Conservation (phyloP, 192 early-diverging fungal genomes). For the Gigaspora rosea region DNA sequence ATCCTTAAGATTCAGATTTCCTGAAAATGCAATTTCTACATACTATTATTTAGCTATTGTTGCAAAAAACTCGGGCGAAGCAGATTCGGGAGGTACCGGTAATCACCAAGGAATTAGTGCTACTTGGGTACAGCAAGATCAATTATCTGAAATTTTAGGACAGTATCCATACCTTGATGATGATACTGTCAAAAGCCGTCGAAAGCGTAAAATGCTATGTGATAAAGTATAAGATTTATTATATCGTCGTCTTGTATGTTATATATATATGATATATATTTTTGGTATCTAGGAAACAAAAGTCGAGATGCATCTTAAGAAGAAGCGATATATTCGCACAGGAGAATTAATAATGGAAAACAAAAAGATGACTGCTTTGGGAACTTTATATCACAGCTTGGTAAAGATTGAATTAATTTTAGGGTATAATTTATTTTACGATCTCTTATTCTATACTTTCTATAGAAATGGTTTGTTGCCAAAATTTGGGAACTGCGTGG, state of each 20-base stretch:
- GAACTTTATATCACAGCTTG: constrained; percentile 80
- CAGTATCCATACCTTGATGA: constrained; percentile 48
- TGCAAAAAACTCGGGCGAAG: constrained; percentile 12
- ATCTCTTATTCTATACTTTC: constrained; percentile 24
- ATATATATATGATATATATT: neutral
- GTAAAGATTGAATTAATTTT: constrained; percentile 54
- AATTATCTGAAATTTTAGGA: constrained; percentile 41
- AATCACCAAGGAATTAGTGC: constrained; percentile 43
- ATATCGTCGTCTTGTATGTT: no score
- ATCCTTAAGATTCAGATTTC: neutral
- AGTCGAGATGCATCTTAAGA: constrained; percentile 75
- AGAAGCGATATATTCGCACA: constrained; percentile 72
- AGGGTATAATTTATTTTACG: constrained; percentile 37
- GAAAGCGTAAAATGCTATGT: constrained; percentile 10
- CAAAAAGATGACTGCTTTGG: constrained; percentile 71
- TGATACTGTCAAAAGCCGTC: constrained; percentile 31
- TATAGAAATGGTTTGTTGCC: constrained; percentile 68
- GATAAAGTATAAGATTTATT: constrained; percentile 12
- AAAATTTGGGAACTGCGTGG: constrained; percentile 56
- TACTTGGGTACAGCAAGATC: constrained; percentile 51
- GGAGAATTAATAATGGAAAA: constrained; percentile 86
- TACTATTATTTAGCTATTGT: constrained; percentile 24
- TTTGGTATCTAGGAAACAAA: constrained; percentile 62
- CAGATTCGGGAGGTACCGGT: constrained; percentile 27
- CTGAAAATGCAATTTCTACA: constrained; percentile 19